These are phyloP conservation scores for Calophaca sinica DNA, from an alignment of 306 rosid genomes.

Conservation along the genomic window DNA sequence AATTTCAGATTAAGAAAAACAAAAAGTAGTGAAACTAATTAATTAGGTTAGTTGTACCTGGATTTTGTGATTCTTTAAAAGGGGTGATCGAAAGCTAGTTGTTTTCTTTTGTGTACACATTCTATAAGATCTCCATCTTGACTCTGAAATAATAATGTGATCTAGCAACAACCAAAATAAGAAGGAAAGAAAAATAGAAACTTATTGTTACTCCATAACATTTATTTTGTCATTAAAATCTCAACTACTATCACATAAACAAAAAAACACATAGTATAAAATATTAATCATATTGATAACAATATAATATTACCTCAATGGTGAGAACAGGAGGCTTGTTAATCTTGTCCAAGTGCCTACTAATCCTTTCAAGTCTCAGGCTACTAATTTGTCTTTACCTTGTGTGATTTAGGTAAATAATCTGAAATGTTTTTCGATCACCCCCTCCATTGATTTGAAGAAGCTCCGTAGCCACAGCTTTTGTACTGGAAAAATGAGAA, in stretches of 20 bases:
- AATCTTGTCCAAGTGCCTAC: slow-evolving; percentile 69
- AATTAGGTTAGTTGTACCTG: slow-evolving; percentile 55
- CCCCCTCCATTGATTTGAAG: too few species aligned
- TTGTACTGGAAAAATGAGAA: too few species aligned
- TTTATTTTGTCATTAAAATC: slow-evolving; percentile 37
- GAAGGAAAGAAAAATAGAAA: not conserved
- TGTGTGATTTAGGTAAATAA: slow-evolving; percentile 64
- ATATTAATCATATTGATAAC: not conserved
- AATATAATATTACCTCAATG: slow-evolving; percentile 61
- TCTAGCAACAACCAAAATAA: too few species aligned
- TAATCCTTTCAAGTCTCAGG: slow-evolving; percentile 75
- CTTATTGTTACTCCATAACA: not conserved
- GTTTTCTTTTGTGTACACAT: slow-evolving; percentile 64
- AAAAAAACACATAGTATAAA: not conserved
- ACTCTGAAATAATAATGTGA: slow-evolving; percentile 58
- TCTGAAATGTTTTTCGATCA: too few species aligned
- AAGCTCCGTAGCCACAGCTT: too few species aligned
- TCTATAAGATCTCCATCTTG: slow-evolving; percentile 69
- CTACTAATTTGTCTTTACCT: slow-evolving; percentile 59
- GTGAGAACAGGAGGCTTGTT: slow-evolving; percentile 80
- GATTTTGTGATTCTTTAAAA: slow-evolving; percentile 67
- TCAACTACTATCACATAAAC: slow-evolving; percentile 10
- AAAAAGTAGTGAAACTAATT: too few species aligned
- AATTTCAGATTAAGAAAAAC: too few species aligned
- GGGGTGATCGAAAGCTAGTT: slow-evolving; percentile 65